Conservation (phyloP, 1,139 yeast genomes). For the Candida tropicalis region DNA sequence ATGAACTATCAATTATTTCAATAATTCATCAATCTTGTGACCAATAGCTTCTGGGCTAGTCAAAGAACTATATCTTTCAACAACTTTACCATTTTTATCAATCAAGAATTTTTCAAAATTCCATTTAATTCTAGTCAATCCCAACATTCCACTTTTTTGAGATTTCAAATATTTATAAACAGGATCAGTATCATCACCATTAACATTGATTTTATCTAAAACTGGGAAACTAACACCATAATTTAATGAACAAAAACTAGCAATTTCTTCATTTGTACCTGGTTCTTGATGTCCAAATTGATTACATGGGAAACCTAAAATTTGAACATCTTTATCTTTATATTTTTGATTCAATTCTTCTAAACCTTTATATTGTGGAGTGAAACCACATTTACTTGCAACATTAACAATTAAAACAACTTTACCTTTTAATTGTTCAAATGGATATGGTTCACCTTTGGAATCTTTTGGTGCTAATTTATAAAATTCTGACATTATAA, state of each 20-base stretch:
- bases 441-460: constrained; percentile 64
- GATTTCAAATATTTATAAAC: constrained; percentile 76
- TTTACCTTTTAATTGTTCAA: constrained; percentile 76
- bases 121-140: constrained; percentile 41
- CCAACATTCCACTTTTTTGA: constrained; percentile 46
- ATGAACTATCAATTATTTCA: too few relatives aligned
- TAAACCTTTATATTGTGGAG: constrained; percentile 78
- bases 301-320: constrained; percentile 84
- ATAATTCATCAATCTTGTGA: constrained; percentile 40
- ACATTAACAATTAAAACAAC: constrained; percentile 93
- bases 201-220: constrained; percentile 83
- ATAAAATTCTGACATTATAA: constrained; percentile 40
- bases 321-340: constrained; percentile 62
- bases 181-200: constrained; percentile 79
- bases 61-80: constrained; percentile 43
- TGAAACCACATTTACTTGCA: constrained; percentile 86
- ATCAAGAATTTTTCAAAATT: constrained; percentile 30
- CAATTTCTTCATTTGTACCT: constrained; percentile 42
- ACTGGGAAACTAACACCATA: constrained; percentile 80
- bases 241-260: constrained; percentile 41
- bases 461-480: constrained; percentile 42
- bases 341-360: constrained; percentile 82
- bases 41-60: constrained; percentile 43
- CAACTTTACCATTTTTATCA: constrained; percentile 47
- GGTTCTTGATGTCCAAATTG: constrained; percentile 67